Conservation (phyloP, 768 basidiomycete species). For the Mycena metata region DNA sequence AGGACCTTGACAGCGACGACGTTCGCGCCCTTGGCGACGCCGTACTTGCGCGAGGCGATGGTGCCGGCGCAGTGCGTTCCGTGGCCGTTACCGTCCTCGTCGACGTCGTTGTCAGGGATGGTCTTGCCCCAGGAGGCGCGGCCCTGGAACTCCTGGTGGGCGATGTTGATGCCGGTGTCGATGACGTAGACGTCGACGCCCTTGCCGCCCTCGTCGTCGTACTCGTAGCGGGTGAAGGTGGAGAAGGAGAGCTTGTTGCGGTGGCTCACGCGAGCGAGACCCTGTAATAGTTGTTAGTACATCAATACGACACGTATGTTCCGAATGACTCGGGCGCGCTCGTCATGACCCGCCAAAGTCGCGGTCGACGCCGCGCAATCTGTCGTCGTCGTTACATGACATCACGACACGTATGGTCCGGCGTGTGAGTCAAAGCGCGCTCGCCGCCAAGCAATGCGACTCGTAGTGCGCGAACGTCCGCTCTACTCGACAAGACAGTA, state of each 20-base stretch:
- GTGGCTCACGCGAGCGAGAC: conserved; percentile 96
- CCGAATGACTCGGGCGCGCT: no score
- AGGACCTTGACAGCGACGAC: conserved; percentile 94
- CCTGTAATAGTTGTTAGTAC: conserved; percentile 67
- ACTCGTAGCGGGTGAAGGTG: conserved; percentile 89
- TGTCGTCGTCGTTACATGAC: no score
- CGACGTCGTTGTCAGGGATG: conserved; percentile 84
- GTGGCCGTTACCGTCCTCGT: conserved; percentile 95
- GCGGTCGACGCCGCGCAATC: no score
- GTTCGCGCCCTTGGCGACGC: conserved; percentile 95
- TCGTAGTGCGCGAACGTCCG: no score
- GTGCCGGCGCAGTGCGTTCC: conserved; percentile 97
- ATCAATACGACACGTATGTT: no score
- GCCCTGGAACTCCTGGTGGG: conserved; percentile 89
- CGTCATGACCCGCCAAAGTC: no score
- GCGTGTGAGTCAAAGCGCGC: no score
- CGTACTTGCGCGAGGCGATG: conserved; percentile 93
- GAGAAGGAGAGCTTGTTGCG: conserved; percentile 78
- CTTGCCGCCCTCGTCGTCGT: conserved; percentile 79
- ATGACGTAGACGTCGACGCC: conserved; percentile 94
- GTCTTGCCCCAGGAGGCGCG: conserved; percentile 96
- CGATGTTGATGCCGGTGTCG: conserved; percentile 91
- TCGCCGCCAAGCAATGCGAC: no score
- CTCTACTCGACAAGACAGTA: no score
- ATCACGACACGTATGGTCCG: no score